Base-by-base conservation (phyloP, 2,329 filamentous ascomycete species). In the Madurella mycetomatis region DNA sequence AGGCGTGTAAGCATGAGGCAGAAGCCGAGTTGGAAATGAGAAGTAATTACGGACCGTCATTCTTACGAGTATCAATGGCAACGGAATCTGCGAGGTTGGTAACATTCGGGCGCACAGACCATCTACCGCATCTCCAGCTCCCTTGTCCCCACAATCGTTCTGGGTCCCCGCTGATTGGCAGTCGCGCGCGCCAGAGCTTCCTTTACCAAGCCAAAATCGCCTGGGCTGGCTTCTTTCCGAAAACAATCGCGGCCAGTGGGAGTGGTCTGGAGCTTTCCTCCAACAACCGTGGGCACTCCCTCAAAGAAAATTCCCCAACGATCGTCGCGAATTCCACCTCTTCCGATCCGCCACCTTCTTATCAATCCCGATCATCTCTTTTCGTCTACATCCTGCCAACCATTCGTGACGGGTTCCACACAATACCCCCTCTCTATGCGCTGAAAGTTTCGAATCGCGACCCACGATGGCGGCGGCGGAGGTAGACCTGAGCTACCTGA, bases 401-500 rank as follows among this genome's bases (percentile, higher is more conserved):
- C 7, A 51, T 48, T 31, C 13, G 30, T 31, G 39, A 49, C 30
- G 2, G 25, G 17, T 25, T n/a, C 13, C n/a, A 45, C 47, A 25
- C n/a, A 34, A 32, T 25, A n/a, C 34, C 43, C 41, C 30, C 39
- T 41, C 41, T 57, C 41, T 19, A 60, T 63, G 60, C 56, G 55
- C 55, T 61, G 58, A 57, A 41, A 34, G 42, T 50, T 25, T 31
- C 34, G 16, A 19, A 43, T 46, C 55, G 54, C 53, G 56, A 62
- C 72, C 62, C 64, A 73, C 63, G 62, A 87, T 87, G 84, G 82
- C 79, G 72, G 76, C 75, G 65, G 76, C 76, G 59, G 75, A 67
- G 60, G 73, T 91, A 66, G 88, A 92, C 74, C 75, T 86, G 62
- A 81, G 80, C 72, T 90, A 88, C 73, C 74, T 92, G 64, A 84